Evolutionary conservation across 495 filamentous ascomycete species (phyloP).

Genomic region (Jackrogersella minutella): DNA sequence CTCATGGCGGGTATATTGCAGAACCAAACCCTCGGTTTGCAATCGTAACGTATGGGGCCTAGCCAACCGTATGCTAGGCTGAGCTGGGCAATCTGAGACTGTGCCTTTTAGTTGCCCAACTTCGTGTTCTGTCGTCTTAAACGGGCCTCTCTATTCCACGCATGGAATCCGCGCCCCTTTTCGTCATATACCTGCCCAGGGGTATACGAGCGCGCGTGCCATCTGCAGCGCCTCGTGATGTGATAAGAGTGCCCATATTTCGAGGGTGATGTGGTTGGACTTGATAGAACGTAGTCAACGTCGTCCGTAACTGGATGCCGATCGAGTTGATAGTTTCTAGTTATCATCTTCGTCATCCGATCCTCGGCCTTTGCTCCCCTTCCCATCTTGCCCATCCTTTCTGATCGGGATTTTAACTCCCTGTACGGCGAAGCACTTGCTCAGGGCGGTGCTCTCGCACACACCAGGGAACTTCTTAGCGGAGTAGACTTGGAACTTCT

Average conservation of each 20-base stretch:
- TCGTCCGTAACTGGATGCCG: background rate
- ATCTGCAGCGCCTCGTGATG: conserved; percentile 5
- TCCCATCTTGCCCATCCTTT: conserved; percentile 77
- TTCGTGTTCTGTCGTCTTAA: conserved; percentile 24
- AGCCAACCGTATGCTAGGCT: conserved; percentile 17
- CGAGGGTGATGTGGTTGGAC: background rate
- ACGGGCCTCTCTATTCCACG: conserved; percentile 9
- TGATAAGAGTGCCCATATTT: conserved; percentile 5
- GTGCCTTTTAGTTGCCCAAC: conserved; percentile 16
- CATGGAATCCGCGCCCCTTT: conserved; percentile 4
- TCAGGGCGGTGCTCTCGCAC: conserved; percentile 90
- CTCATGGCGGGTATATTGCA: conserved; percentile 39
- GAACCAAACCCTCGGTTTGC: conserved; percentile 37
- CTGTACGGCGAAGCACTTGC: conserved; percentile 92
- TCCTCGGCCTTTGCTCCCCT: conserved; percentile 59
- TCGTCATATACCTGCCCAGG: conserved; percentile 1
- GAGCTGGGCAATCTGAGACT: conserved; percentile 13
- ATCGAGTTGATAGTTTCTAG: conserved; percentile 16
- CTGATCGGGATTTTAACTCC: conserved; percentile 97
- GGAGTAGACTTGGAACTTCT: conserved; percentile 91
- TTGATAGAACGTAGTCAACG: conserved; percentile 7
- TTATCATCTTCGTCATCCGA: conserved; percentile 71
- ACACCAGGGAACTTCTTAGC: conserved; percentile 99
- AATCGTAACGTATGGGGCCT: conserved; percentile 34
- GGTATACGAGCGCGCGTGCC: conserved; percentile 18